phyloP scores from a whole-genome alignment of 176 grass and related monocot genomes.

The Carex pumila region DNA sequence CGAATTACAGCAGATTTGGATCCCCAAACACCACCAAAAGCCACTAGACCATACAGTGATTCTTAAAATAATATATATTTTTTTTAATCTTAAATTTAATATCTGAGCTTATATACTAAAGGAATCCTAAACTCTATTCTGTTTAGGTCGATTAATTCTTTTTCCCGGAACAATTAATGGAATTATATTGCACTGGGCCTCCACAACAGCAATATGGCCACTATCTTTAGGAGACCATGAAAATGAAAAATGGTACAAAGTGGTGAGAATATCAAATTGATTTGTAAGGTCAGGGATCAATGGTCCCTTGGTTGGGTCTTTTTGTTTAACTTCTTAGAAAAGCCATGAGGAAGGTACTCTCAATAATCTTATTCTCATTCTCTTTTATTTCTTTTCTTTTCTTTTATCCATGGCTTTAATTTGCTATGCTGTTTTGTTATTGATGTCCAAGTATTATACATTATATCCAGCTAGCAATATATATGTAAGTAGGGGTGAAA shows the following conservation, averaged over 20 bases:
- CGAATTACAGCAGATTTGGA: no score
- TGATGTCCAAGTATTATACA: not conserved
- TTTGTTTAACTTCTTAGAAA: not conserved
- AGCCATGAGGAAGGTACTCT: not conserved
- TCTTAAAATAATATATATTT: no score
- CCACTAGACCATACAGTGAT: no score
- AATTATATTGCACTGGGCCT: not conserved
- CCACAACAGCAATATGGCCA: not conserved
- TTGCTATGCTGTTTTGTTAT: not conserved
- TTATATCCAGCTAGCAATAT: no score
- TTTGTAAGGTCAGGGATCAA: not conserved
- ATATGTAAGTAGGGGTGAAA: no score
- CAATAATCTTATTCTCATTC: not conserved
- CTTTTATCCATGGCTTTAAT: not conserved
- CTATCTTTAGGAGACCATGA: not conserved
- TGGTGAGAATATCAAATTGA: not conserved
- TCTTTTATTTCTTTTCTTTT: not conserved
- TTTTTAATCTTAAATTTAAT: not conserved
- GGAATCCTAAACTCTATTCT: not conserved
- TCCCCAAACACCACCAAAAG: no score
- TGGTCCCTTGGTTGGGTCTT: not conserved
- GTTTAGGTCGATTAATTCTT: not conserved
- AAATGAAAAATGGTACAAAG: not conserved
- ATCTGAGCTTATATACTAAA: not conserved
- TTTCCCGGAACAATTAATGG: not conserved